A percentile compares a stretch with the other conserved stretches of the same genome.
phyloP scores from a whole-genome alignment of 2,329 filamentous ascomycete species.

The Orbilia brochopaga region DNA sequence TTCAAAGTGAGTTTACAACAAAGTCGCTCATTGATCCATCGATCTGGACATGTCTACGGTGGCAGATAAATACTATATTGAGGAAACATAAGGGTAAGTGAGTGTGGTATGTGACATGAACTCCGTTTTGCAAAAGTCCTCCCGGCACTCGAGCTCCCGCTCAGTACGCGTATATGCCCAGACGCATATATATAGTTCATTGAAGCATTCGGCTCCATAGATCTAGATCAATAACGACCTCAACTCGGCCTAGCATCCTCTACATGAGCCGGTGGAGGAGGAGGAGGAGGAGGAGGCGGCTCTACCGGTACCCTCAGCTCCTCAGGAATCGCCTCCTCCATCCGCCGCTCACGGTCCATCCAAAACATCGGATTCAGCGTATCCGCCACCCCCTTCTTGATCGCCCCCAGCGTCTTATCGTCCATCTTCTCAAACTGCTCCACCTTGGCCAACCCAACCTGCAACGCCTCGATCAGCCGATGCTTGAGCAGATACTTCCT shows the following conservation, averaged over 20 bases:
- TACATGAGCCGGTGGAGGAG: background rate
- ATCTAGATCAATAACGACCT: background rate
- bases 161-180: too few species aligned
- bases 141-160: too few species aligned
- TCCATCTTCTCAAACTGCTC: conserved; percentile 38
- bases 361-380: conserved; percentile 35
- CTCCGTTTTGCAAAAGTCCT: too few species aligned
- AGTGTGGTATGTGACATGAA: too few species aligned
- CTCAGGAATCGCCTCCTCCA: conserved; percentile 44
- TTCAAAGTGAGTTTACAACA: too few species aligned
- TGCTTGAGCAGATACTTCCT: conserved; percentile 25
- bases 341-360: conserved; percentile 33
- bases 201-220: too few species aligned
- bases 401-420: conserved; percentile 13
- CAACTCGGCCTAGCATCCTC: background rate
- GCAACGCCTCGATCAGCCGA: conserved; percentile 19
- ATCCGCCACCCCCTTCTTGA: conserved; percentile 21
- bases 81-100: too few species aligned
- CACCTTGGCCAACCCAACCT: conserved; percentile 30
- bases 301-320: conserved; percentile 3
- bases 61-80: too few species aligned
- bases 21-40: too few species aligned
- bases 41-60: too few species aligned
- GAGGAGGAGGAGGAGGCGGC: background rate
- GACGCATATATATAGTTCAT: too few species aligned